These are phyloP conservation scores for Stylonectria norvegica DNA, from an alignment of 2,329 filamentous ascomycete species.

Conservation along the genomic window DNA sequence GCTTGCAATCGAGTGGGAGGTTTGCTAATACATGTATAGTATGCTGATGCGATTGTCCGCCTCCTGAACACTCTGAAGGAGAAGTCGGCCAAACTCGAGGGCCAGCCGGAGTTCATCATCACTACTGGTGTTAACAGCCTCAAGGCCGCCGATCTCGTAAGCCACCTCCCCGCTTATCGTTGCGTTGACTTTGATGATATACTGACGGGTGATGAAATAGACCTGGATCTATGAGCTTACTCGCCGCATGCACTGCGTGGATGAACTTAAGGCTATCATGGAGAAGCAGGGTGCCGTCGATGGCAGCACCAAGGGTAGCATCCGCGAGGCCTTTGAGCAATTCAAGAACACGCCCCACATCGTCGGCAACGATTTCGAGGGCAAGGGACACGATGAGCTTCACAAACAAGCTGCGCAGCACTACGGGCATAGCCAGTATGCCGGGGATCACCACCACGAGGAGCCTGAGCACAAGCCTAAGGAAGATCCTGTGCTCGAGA, in stretches of 20 bases:
- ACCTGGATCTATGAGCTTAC: constrained; percentile 27
- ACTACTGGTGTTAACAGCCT: constrained; percentile 30
- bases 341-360: constrained; percentile 28
- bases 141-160: constrained; percentile 26
- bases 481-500: background rate
- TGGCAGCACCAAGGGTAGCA: constrained; percentile 25
- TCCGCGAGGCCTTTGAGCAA: constrained; percentile 25
- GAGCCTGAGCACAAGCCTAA: constrained; percentile 1
- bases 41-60: constrained; percentile 28
- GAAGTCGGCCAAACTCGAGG: constrained; percentile 24
- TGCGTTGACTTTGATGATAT: background rate
- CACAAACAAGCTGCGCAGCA: constrained; percentile 3
- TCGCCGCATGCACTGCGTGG: constrained; percentile 27
- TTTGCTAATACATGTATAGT: constrained; percentile 15
- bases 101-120: constrained; percentile 26
- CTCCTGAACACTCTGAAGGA: constrained; percentile 24
- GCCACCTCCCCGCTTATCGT: constrained; percentile 3
- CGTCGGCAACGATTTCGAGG: constrained; percentile 29
- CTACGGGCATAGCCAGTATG: constrained; percentile 6
- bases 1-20: background rate
- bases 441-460: constrained; percentile 3
- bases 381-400: constrained; percentile 7
- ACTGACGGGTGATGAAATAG: constrained; percentile 10
- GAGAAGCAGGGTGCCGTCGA: constrained; percentile 29
- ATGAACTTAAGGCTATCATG: constrained; percentile 24